A percentile compares a stretch with the other conserved stretches of the same genome.
These are phyloP conservation scores for Salix koriyanagi DNA, from an alignment of 345 rosid genomes.

Conservation along the genomic window DNA sequence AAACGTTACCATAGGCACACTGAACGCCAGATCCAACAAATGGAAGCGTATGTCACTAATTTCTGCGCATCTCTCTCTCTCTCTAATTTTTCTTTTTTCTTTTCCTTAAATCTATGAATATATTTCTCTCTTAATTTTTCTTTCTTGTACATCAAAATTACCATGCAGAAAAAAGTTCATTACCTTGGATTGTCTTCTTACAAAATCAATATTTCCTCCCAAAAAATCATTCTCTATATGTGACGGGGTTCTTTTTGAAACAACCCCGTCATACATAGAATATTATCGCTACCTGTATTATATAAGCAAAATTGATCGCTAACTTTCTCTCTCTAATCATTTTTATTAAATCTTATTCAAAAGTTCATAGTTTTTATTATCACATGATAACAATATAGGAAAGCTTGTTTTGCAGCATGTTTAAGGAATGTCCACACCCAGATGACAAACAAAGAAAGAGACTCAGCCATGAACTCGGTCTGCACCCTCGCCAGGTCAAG, in stretches of 20 bases:
- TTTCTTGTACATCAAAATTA: not conserved
- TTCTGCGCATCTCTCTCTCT: not conserved
- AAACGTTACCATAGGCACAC: slow-evolving; percentile 95
- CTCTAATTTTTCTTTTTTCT: not conserved
- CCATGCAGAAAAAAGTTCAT: not conserved
- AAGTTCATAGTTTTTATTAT: not conserved
- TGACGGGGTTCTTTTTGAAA: not conserved
- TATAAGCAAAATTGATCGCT: not conserved
- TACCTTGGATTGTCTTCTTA: not conserved
- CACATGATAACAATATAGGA: not conserved
- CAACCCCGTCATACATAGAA: not conserved
- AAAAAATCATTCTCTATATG: too few relatives aligned
- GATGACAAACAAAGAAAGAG: slow-evolving; percentile 87
- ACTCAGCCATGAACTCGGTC: slow-evolving; percentile 87
- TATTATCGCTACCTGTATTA: not conserved
- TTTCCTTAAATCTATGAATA: not conserved
- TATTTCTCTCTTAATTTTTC: not conserved
- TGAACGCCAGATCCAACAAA: slow-evolving; percentile 86
- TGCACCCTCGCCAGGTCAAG: slow-evolving; percentile 94
- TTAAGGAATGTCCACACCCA: slow-evolving; percentile 93
- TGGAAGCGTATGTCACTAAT: slow-evolving; percentile 74
- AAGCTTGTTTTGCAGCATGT: slow-evolving; percentile 49
- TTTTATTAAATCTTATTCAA: not conserved
- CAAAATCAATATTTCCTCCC: not conserved
- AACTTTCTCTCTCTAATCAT: not conserved